phyloP scores from a whole-genome alignment of 2,329 filamentous ascomycete species.

The Incumbomyces delicatus region DNA sequence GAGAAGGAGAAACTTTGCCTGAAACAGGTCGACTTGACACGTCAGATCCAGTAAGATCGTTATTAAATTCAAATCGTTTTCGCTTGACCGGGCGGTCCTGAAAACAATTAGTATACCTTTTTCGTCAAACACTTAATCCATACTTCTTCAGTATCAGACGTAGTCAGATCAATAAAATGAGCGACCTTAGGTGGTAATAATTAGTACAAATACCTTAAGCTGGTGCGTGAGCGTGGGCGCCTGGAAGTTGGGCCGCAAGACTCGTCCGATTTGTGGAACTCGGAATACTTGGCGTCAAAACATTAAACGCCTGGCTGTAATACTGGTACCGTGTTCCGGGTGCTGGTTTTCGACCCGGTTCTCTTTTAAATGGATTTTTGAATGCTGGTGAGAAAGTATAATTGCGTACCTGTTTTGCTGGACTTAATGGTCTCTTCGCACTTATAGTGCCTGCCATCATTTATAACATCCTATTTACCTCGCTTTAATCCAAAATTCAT shows the following conservation, averaged over 20 bases:
- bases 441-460: neutral
- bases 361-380: neutral
- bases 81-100: neutral
- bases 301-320: neutral
- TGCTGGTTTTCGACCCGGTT: neutral
- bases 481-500: no score
- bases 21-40: neutral
- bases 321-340: neutral
- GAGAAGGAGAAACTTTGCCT: neutral
- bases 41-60: neutral
- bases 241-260: neutral
- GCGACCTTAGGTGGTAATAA: neutral
- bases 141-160: neutral
- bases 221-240: neutral
- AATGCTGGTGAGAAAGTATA: neutral
- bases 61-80: neutral
- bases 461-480: no score
- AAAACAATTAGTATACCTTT: neutral
- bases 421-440: neutral
- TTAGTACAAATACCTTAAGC: neutral
- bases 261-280: neutral
- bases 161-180: neutral
- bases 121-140: neutral
- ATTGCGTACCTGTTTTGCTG: neutral
- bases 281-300: neutral